Evolutionary conservation across 1,139 yeast species (phyloP).

Genomic region (Hyphopichia pseudoburtonii): DNA sequence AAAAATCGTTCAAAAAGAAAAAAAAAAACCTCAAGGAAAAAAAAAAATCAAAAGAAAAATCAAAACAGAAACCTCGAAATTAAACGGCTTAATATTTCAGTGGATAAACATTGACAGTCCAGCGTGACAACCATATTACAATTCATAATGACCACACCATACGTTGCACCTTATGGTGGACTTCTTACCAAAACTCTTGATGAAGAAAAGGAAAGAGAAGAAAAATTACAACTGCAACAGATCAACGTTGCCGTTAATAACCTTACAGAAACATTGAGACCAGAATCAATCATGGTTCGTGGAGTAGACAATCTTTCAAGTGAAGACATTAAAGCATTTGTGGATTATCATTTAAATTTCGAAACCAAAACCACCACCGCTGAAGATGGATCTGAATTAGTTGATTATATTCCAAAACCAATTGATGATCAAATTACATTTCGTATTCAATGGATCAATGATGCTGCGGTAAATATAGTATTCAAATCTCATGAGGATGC

Average conservation of each 20-base stretch:
- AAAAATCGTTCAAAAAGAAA: no score
- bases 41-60: no score
- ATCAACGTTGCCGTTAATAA: conserved; percentile 36
- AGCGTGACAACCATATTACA: no score
- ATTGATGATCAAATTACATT: conserved; percentile 34
- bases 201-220: conserved; percentile 36
- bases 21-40: no score
- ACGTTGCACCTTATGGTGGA: conserved; percentile 46
- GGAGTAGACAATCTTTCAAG: conserved; percentile 75
- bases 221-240: conserved; percentile 31
- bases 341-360: conserved; percentile 50
- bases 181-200: conserved; percentile 40
- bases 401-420: conserved; percentile 25
- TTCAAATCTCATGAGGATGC: conserved; percentile 50
- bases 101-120: no score
- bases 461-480: conserved; percentile 54
- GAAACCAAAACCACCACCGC: conserved; percentile 19
- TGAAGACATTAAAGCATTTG: conserved; percentile 57
- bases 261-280: conserved; percentile 31
- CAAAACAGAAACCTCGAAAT: not conserved
- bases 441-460: conserved; percentile 71
- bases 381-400: conserved; percentile 15
- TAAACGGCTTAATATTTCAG: no score
- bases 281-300: conserved; percentile 51
- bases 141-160: conserved; percentile 30